Evolutionary conservation across 352 stramenopile species (phyloP).

Genomic region (Globisporangium iwayamae): DNA sequence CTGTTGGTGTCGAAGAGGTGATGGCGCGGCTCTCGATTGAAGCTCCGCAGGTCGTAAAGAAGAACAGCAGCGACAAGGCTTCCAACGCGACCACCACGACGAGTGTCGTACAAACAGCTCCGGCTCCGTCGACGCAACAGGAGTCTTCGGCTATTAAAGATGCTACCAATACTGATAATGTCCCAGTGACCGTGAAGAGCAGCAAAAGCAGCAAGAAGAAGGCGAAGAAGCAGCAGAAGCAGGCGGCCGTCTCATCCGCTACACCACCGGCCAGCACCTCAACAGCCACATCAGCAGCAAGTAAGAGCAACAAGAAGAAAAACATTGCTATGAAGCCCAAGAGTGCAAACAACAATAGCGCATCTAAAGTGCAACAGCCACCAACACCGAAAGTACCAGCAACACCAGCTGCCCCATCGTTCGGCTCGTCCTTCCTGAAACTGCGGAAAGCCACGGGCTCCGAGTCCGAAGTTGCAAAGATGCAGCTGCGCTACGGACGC

Average conservation of each 20-base stretch:
- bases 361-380: not conserved
- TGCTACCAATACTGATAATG: not conserved
- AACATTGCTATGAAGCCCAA: slow-evolving; percentile 6
- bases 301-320: slow-evolving; percentile 7
- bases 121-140: not conserved
- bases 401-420: not conserved
- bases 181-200: slow-evolving; percentile 8
- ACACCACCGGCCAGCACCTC: not conserved
- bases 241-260: not conserved
- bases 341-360: not conserved
- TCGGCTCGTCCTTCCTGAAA: slow-evolving; percentile 41
- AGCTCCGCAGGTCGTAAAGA: not conserved
- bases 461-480: slow-evolving; percentile 65
- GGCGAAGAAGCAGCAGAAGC: slow-evolving; percentile 2
- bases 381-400: not conserved
- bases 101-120: not conserved
- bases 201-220: slow-evolving; percentile 23
- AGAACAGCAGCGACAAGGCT: not conserved
- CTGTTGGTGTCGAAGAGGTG: not conserved
- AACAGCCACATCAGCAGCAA: not conserved
- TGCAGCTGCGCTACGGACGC: slow-evolving; percentile 66
- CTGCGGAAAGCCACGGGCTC: slow-evolving; percentile 57
- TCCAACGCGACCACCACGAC: not conserved
- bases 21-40: not conserved
- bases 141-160: not conserved